Evolutionary conservation across 495 filamentous ascomycete species (phyloP), one percentile per base, ranked within the genome.

Genomic region (Xylaria nigripes): DNA sequence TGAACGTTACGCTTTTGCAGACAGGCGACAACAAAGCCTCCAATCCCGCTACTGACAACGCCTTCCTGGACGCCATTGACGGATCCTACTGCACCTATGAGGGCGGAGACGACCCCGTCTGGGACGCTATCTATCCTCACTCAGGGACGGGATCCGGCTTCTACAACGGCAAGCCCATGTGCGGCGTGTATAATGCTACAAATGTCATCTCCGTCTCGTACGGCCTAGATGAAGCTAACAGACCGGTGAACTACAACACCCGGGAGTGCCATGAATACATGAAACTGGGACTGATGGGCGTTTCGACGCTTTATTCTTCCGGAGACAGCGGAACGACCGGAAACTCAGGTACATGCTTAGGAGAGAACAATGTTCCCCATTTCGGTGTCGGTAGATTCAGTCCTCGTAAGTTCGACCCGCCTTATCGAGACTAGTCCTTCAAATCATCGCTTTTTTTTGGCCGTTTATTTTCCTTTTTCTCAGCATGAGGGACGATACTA

Each of bases 261-360:
- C 63, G 72, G 3, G 70, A 73, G 55, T 73, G 71, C 61, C 54
- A 61, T 32, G 69, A 72, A 70, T 60, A 76, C 60, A 76, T 86
- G 71, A 86, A 87, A 69, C 80, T 86, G 6, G 82, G 76, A 2
- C 70, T 86, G 21, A 78, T 78, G 52, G 84, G 84, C 10, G 72
- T 83, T 7, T 79, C 80, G 0, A 68, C 86, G 18, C 58, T 87
- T 34, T 78, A 80, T 56, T 78, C 83, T 0, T 82, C 78, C 0
- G 81, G 81, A 10, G 81, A 85, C 69, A 70, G 70, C 44, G 81
- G 82, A 41, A 80, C 83, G 10, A 74, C 68, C 40, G 77, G 55
- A 61, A 57, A 55, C 7, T 58, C 56, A 1, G 43, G 53, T 0
- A 60, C 61, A 2, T 68, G 66, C 51, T 44, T 67, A 15, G 66